These are phyloP conservation scores for Abortiporus biennis DNA, from an alignment of 1,284 basidiomycete genomes.

Conservation along the genomic window DNA sequence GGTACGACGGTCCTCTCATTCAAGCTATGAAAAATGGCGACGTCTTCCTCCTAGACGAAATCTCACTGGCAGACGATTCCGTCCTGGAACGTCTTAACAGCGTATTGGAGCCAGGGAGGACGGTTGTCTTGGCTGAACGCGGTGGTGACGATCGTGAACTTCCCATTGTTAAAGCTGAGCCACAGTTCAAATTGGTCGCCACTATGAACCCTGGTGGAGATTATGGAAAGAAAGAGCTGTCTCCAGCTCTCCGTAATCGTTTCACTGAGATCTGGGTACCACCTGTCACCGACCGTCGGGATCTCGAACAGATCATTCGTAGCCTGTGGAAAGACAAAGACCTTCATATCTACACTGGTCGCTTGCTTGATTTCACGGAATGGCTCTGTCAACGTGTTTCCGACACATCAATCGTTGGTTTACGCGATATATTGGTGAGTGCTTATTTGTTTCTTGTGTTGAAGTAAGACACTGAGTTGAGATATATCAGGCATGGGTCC, in stretches of 20 bases:
- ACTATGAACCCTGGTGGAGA: slow-evolving; percentile 99
- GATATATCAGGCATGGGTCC: slow-evolving; percentile 95
- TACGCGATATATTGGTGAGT: slow-evolving; percentile 87
- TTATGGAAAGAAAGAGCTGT: slow-evolving; percentile 98
- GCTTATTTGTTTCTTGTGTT: slow-evolving; percentile 1
- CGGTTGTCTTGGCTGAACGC: slow-evolving; percentile 90
- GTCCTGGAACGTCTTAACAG: slow-evolving; percentile 97
- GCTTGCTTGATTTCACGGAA: slow-evolving; percentile 75
- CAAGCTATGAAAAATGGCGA: slow-evolving; percentile 87
- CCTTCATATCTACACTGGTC: slow-evolving; percentile 56
- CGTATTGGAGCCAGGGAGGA: slow-evolving; percentile 88
- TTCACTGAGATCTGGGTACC: slow-evolving; percentile 99
- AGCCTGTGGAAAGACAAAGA: slow-evolving; percentile 62
- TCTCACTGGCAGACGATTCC: slow-evolving; percentile 97
- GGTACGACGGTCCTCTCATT: slow-evolving; percentile 94
- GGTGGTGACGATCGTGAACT: slow-evolving; percentile 74
- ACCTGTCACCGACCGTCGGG: slow-evolving; percentile 68
- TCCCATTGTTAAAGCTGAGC: slow-evolving; percentile 59
- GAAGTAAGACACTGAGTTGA: too few relatives aligned
- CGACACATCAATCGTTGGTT: slow-evolving; percentile 64
- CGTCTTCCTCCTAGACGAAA: slow-evolving; percentile 92
- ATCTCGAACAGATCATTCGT: slow-evolving; percentile 78
- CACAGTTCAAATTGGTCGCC: slow-evolving; percentile 85
- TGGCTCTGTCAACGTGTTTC: slow-evolving; percentile 73
- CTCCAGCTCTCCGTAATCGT: slow-evolving; percentile 93